Evolutionary conservation across 176 grass and related monocot genomes (phyloP).

Genomic region (Dendrocalamus sinicus): DNA sequence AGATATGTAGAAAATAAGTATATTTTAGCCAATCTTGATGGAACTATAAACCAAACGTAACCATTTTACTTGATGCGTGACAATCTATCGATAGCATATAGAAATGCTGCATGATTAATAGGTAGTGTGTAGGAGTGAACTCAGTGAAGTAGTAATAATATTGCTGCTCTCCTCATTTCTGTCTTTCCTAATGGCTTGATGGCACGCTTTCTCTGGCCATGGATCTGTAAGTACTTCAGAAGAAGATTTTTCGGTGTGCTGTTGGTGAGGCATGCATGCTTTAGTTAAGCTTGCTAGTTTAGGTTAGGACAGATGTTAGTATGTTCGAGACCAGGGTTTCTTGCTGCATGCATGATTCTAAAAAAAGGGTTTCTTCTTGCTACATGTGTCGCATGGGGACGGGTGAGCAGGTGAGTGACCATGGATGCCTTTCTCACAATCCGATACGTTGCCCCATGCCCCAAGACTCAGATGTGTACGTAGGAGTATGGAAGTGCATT

Average conservation of each 20-base stretch:
- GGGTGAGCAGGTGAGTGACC: constrained; percentile 13
- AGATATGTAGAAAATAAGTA: background rate
- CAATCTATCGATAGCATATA: constrained; percentile 7
- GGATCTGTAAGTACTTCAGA: background rate
- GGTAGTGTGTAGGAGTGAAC: constrained; percentile 21
- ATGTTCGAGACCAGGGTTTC: constrained; percentile 59
- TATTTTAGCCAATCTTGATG: background rate
- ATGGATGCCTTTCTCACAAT: constrained; percentile 23
- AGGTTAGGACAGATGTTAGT: constrained; percentile 44
- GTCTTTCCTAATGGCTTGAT: background rate
- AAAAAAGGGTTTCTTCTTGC: background rate
- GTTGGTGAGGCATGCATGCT: constrained; percentile 45
- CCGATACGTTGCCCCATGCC: background rate
- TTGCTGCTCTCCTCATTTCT: background rate
- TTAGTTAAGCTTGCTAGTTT: background rate
- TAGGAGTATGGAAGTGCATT: no score
- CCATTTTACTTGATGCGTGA: background rate
- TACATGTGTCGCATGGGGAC: constrained; percentile 11
- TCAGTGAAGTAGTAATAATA: background rate
- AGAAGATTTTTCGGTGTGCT: constrained; percentile 22
- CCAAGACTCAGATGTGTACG: background rate
- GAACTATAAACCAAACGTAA: constrained; percentile 31
- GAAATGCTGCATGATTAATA: background rate
- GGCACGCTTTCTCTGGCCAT: background rate
- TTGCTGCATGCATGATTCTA: background rate